phyloP scores from a whole-genome alignment of 2,329 filamentous ascomycete species.

The Neurospora sp. region DNA sequence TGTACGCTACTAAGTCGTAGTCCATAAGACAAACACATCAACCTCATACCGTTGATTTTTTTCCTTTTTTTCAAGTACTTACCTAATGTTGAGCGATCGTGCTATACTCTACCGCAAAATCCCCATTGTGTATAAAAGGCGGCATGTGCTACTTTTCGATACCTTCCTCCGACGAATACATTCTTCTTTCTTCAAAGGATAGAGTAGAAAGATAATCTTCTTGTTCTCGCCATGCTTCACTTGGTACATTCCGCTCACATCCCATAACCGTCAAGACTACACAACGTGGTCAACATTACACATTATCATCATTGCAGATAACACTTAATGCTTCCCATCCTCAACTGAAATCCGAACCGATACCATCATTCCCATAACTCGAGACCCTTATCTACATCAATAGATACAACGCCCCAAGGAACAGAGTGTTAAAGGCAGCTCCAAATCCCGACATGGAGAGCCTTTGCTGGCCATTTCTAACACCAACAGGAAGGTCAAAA shows the following conservation, averaged over 20 bases:
- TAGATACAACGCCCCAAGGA: background rate
- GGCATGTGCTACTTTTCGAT: background rate
- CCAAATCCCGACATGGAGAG: background rate
- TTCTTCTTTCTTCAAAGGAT: background rate
- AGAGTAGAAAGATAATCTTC: background rate
- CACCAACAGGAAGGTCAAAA: background rate
- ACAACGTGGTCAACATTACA: background rate
- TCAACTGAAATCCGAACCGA: background rate
- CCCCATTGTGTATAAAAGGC: background rate
- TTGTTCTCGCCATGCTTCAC: background rate
- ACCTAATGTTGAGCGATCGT: background rate
- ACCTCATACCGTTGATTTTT: background rate
- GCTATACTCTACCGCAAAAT: background rate
- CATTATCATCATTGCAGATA: background rate
- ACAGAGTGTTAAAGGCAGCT: background rate
- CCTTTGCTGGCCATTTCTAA: background rate
- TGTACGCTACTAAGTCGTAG: background rate
- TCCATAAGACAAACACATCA: background rate
- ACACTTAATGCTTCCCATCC: background rate
- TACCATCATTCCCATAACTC: background rate
- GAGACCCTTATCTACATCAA: background rate
- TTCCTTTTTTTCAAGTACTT: background rate
- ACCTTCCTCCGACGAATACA: background rate
- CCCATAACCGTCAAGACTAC: background rate
- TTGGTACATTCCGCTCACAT: background rate